Base-by-base conservation (phyloP, 495 filamentous ascomycete genomes). In the Neurospora sp. region DNA sequence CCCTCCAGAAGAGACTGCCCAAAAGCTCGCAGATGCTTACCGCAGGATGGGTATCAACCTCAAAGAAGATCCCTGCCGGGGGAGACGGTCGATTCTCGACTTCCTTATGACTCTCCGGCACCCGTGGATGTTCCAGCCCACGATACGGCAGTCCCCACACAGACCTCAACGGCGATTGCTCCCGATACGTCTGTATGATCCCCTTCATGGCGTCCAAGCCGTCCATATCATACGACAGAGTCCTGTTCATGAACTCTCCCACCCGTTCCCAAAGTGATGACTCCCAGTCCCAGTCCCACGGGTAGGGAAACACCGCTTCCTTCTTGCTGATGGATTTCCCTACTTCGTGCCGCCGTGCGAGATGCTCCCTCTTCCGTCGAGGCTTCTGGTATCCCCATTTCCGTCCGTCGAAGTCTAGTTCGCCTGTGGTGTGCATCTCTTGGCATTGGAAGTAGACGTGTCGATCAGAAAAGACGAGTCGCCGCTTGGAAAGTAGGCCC, bases 401-500 rank as follows among this genome's bases (percentile, higher is more conserved):
- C 0, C 4, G 11, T 61, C 27, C 35, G 1, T 46, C 10, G 40
- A 70, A 70, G 0, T 22, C 18, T 5, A 73, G 41, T 31, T 48
- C 31, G 0, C 42, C 35, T 1, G 12, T 27, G 1, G 37, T 39
- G 69, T 75, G 70, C 72, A 75, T 79, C 11, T 69, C 72, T 1
- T 76, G 69, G 72, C 82, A 84, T 22, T 83, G 77, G 71, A 79
- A 85, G 69, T 81, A 84, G 37, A 80, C 71, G 41, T 81, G 77
- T 0, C 76, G 42, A 8, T 81, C 76, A 0, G 76, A 79, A 70
- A 74, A 74, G 44, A 74, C 68, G 20, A 74, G 27, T 20, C 70
- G 2, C 0, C 82, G 76, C 22, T 69, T 71, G 5, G 82, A 79
- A 16, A 85, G 72, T 0, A 82, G 10, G 8, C 69, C 80, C 72